phyloP scores from a whole-genome alignment of 768 basidiomycete species.

The Tylopilus sp. region DNA sequence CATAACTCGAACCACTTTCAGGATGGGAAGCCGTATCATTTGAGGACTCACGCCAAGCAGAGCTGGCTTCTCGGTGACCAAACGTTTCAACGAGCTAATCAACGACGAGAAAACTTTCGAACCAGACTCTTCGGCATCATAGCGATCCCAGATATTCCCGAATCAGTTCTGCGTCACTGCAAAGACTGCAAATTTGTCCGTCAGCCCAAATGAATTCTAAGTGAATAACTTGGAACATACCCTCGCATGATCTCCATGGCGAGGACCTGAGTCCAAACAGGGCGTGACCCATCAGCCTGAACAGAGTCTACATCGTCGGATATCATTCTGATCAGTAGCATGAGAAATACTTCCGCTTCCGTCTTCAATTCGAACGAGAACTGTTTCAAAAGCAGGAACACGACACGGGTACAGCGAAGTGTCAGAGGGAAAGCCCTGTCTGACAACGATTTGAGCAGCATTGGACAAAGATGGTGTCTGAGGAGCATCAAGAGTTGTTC shows the following conservation, averaged over 20 bases:
- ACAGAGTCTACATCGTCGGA: conserved; percentile 46
- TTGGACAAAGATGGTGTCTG: conserved; percentile 83
- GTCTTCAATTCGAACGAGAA: conserved; percentile 78
- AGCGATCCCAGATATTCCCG: conserved; percentile 76
- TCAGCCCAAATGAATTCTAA: not conserved
- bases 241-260: conserved; percentile 90
- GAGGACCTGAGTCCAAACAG: conserved; percentile 86
- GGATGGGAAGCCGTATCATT: conserved; percentile 55
- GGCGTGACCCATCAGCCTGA: conserved; percentile 37
- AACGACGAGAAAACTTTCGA: conserved; percentile 75
- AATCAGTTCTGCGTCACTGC: conserved; percentile 76
- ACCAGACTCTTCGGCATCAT: conserved; percentile 58
- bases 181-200: conserved; percentile 46
- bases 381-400: conserved; percentile 90
- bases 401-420: conserved; percentile 87
- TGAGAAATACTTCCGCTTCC: conserved; percentile 85
- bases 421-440: conserved; percentile 87
- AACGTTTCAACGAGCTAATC: conserved; percentile 77
- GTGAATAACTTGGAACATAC: not conserved
- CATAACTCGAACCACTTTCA: conserved; percentile 38
- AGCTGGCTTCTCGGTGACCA: conserved; percentile 86
- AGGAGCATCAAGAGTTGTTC: conserved; percentile 82
- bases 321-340: conserved; percentile 63
- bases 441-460: conserved; percentile 82
- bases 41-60: conserved; percentile 76